Base-by-base conservation (phyloP, 2,329 filamentous ascomycete species). In the Blastomyces gilchristii region DNA sequence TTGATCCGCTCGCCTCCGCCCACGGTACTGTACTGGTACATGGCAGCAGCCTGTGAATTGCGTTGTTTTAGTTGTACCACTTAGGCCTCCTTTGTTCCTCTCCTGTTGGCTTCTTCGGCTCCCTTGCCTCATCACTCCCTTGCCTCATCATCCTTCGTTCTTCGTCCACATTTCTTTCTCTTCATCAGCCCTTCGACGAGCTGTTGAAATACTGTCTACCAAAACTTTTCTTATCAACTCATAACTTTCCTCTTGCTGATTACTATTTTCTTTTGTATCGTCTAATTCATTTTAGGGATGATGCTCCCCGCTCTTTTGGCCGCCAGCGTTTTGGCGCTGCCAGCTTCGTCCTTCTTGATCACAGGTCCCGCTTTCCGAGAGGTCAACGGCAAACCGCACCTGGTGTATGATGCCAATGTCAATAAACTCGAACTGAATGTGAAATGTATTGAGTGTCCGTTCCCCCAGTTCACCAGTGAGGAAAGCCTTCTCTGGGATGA, bases 361-460 rank as follows among this genome's bases (percentile, higher is more conserved):
- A 65, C 72, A 70, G 0, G 31, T 71, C 28, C 58, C 28, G 43
- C 43, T 49, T 37, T 59, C 28, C 58, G 58, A 25, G 14, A 49
- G 8, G n/a, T 59, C 58, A 49, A 49, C 9, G 41, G 43, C 39
- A 16, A 39, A 49, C 11, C 43, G 22, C 58, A 47, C 25, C 68
- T 72, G 49, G 61, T 67, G 16, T 67, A 70, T 39, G 65, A 72
- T 56, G 66, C 69, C 14, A 69, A 70, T 57, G 65, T 71, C 58
- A 66, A 71, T 43, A 64, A 68, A 25, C 63, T 77, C 54, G 70
- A 71, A 34, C 67, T 78, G 25, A 65, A 67, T 50, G 58, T 16
- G 7, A 59, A 11, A 56, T 78, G 76, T 66, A 68, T 69, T 41
- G 73, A 76, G 53, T 78, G 76, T 62, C 76, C 75, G 0, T 75